Conservation (phyloP, 768 basidiomycete genomes). For the Boletus subcaerulescens region DNA sequence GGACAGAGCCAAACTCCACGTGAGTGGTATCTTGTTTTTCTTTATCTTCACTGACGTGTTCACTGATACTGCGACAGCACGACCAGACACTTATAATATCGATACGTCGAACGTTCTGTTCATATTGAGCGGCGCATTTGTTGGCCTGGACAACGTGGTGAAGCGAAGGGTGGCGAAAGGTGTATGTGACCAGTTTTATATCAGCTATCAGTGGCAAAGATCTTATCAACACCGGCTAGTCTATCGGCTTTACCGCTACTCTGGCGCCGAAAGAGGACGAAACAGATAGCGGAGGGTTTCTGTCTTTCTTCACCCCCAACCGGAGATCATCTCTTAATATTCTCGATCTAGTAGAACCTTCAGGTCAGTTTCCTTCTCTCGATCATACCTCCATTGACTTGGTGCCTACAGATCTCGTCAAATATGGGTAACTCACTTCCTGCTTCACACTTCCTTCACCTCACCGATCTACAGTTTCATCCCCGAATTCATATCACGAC, state of each 20-base stretch:
- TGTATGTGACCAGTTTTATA: slow-evolving; percentile 44
- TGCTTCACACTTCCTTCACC: neutral
- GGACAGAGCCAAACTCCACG: slow-evolving; percentile 36
- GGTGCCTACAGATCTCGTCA: slow-evolving; percentile 60
- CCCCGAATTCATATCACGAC: slow-evolving; percentile 90
- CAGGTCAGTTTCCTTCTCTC: slow-evolving; percentile 39
- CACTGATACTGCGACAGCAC: slow-evolving; percentile 36
- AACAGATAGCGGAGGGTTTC: slow-evolving; percentile 31
- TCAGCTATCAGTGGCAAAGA: neutral
- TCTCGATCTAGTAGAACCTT: slow-evolving; percentile 70
- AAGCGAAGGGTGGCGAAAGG: slow-evolving; percentile 80
- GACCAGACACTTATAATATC: slow-evolving; percentile 68
- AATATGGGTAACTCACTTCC: slow-evolving; percentile 60
- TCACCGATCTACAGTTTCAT: slow-evolving; percentile 59
- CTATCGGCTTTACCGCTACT: slow-evolving; percentile 80
- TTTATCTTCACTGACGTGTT: neutral
- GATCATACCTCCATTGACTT: neutral
- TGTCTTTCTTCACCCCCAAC: slow-evolving; percentile 82
- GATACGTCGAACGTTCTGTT: slow-evolving; percentile 94
- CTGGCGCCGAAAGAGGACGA: slow-evolving; percentile 41
- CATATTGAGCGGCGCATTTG: slow-evolving; percentile 92
- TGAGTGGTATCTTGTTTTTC: slow-evolving; percentile 6
- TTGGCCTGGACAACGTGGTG: slow-evolving; percentile 83
- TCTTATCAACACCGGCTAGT: slow-evolving; percentile 43
- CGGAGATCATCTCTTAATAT: slow-evolving; percentile 49